A percentile compares a stretch with the other conserved stretches of the same genome.
Conservation (phyloP, 1,284 basidiomycete genomes). For the Volvariella volvacea region DNA sequence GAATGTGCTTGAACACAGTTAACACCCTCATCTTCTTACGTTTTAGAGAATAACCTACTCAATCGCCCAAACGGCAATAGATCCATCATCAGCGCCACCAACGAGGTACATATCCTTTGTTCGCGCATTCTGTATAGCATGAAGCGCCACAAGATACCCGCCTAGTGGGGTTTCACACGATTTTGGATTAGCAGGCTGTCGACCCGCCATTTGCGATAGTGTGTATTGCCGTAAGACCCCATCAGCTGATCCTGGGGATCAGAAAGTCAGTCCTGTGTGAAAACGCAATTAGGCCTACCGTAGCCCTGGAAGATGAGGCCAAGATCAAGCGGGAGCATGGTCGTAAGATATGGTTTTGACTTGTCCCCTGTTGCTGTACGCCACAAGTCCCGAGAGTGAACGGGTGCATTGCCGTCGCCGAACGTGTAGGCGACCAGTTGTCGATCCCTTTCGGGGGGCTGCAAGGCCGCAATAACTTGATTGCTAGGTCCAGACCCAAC, state of each 20-base stretch:
- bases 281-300: no score
- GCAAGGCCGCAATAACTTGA: no score
- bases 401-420: background rate
- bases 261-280: slow-evolving; percentile 1
- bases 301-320: slow-evolving; percentile 53
- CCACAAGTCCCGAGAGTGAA: background rate
- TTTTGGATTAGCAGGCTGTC: slow-evolving; percentile 15
- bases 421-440: no score
- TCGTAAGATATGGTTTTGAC: slow-evolving; percentile 28
- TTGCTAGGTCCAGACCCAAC: no score
- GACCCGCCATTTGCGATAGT: slow-evolving; percentile 20
- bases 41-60: slow-evolving; percentile 33
- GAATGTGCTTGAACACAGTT: slow-evolving; percentile 40
- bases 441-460: no score
- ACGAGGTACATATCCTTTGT: slow-evolving; percentile 56
- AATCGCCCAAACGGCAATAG: slow-evolving; percentile 62
- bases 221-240: slow-evolving; percentile 32
- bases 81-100: slow-evolving; percentile 71
- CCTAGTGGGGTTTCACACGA: slow-evolving; percentile 39
- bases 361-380: background rate
- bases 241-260: slow-evolving; percentile 38
- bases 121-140: slow-evolving; percentile 45
- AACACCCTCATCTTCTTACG: slow-evolving; percentile 4
- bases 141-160: slow-evolving; percentile 44
- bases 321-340: slow-evolving; percentile 50